These are phyloP conservation scores for Chimonanthus praecox DNA, from an alignment of 164 flowering plant species.

Conservation along the genomic window DNA sequence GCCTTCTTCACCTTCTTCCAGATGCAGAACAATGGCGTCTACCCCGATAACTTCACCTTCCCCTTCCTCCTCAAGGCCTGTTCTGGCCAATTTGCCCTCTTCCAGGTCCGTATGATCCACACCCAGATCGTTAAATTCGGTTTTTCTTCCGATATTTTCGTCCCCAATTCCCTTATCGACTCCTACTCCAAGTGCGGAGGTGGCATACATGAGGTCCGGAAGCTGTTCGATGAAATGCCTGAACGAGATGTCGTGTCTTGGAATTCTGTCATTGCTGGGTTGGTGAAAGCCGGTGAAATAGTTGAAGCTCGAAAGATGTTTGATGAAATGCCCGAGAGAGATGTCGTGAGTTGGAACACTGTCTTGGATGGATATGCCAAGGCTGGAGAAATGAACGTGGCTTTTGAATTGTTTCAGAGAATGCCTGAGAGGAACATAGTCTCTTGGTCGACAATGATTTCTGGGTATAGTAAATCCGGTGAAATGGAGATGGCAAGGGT, in stretches of 20 bases:
- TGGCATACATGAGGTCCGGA: conserved; percentile 46
- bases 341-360: conserved; percentile 76
- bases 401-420: conserved; percentile 55
- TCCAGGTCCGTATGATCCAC: conserved; percentile 54
- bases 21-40: conserved; percentile 44
- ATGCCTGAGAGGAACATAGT: conserved; percentile 75
- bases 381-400: conserved; percentile 54
- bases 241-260: conserved; percentile 63
- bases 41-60: conserved; percentile 66
- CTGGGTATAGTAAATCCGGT: conserved; percentile 57
- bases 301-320: conserved; percentile 50
- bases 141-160: conserved; percentile 53
- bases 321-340: conserved; percentile 78
- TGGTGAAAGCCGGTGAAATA: conserved; percentile 44
- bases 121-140: conserved; percentile 53
- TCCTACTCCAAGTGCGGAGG: conserved; percentile 55
- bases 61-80: conserved; percentile 67
- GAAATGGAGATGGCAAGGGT: conserved; percentile 73
- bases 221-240: conserved; percentile 48
- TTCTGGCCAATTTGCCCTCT: conserved; percentile 26
- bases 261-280: conserved; percentile 66
- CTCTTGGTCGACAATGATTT: conserved; percentile 81
- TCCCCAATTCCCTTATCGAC: conserved; percentile 70
- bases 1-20: conserved; percentile 48
- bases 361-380: conserved; percentile 69